phyloP scores from a whole-genome alignment of 2,329 filamentous ascomycete species.

The Penicillium sp. region DNA sequence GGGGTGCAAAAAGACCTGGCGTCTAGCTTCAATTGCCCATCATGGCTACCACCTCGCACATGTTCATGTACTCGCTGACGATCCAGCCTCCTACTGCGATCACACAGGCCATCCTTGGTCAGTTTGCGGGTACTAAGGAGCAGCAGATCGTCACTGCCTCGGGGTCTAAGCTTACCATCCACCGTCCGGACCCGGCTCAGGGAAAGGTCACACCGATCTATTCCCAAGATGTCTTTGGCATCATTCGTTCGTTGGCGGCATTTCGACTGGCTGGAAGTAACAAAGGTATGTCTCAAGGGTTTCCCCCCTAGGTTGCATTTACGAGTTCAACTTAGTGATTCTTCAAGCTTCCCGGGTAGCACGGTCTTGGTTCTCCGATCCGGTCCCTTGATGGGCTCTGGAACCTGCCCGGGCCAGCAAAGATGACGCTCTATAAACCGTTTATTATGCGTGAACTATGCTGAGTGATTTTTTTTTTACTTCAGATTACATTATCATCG shows the following conservation, averaged over 20 bases:
- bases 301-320: constrained; percentile 29
- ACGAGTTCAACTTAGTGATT: constrained; percentile 71
- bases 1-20: constrained; percentile 26
- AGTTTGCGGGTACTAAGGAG: constrained; percentile 95
- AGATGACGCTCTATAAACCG: constrained; percentile 37
- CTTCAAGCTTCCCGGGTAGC: constrained; percentile 66
- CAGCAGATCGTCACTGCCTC: constrained; percentile 96
- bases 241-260: constrained; percentile 85
- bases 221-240: constrained; percentile 94
- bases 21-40: constrained; percentile 43
- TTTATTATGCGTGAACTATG: constrained; percentile 40
- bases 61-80: constrained; percentile 98
- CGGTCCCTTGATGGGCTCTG: constrained; percentile 36
- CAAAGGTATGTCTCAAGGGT: constrained; percentile 77
- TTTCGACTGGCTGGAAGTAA: constrained; percentile 92
- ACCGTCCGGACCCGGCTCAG: constrained; percentile 82
- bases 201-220: constrained; percentile 85
- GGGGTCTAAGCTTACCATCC: constrained; percentile 84
- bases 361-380: constrained; percentile 46
- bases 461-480: constrained; percentile 47
- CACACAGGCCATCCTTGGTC: constrained; percentile 88
- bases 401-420: constrained; percentile 44
- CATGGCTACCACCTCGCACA: constrained; percentile 98
- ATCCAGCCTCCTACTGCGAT: constrained; percentile 90
- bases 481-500: constrained; percentile 91